A percentile compares a stretch with the other conserved stretches of the same genome.
Evolutionary conservation across 1,139 yeast genomes (phyloP).

Genomic region (Blastobotrys petasosporus): DNA sequence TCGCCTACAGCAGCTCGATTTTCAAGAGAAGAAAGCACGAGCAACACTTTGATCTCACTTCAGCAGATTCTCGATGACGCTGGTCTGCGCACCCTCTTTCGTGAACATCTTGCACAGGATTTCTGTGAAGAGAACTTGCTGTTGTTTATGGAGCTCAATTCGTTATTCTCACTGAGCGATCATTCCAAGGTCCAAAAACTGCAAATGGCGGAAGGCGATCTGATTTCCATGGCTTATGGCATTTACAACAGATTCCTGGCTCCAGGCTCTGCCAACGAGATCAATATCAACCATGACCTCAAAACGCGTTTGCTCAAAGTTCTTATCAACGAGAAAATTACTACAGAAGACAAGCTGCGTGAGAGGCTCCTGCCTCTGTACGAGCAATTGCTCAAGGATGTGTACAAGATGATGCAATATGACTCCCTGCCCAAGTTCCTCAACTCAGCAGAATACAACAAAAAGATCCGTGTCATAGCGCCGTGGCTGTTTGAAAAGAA

Average conservation of each 20-base stretch:
- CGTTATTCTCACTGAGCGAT: constrained; percentile 27
- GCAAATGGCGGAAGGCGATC: constrained; percentile 30
- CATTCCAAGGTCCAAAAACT: constrained; percentile 27
- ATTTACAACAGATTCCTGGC: constrained; percentile 64
- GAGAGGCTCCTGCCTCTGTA: constrained; percentile 35
- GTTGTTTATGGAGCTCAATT: constrained; percentile 56
- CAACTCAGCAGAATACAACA: constrained; percentile 34
- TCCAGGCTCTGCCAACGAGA: constrained; percentile 62
- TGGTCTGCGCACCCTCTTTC: constrained; percentile 65
- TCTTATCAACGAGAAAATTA: neutral
- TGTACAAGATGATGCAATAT: constrained; percentile 57
- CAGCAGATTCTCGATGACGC: constrained; percentile 62
- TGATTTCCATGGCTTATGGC: constrained; percentile 45
- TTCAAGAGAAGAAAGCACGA: no score
- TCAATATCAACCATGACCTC: constrained; percentile 61
- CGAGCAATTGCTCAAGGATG: constrained; percentile 24
- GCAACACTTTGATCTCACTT: constrained; percentile 29
- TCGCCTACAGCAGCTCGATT: neutral
- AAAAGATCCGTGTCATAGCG: constrained; percentile 4
- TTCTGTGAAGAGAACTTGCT: constrained; percentile 72
- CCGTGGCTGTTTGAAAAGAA: constrained; percentile 6
- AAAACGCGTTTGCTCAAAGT: constrained; percentile 43
- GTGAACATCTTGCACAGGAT: constrained; percentile 54
- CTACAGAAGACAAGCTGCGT: constrained; percentile 29
- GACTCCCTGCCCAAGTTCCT: constrained; percentile 73